phyloP scores from a whole-genome alignment of 2,329 filamentous ascomycete species.

The Massarina eburnea region DNA sequence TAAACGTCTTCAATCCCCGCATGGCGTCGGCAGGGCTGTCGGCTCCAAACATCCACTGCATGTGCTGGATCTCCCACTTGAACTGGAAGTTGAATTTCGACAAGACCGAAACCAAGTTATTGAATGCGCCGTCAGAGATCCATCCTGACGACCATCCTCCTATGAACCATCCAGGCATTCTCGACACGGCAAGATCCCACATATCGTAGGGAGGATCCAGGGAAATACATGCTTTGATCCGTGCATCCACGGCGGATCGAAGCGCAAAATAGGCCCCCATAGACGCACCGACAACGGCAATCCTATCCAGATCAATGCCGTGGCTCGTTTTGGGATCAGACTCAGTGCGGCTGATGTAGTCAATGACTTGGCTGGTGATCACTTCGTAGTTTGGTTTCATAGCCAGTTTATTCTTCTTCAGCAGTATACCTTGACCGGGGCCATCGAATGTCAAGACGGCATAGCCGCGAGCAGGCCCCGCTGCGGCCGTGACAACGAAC shows the following conservation, averaged over 20 bases:
- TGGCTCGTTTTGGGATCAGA: neutral
- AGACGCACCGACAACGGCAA: conserved; percentile 45
- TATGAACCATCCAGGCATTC: conserved; percentile 7
- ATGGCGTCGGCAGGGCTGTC: neutral
- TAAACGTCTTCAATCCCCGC: neutral
- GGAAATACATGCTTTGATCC: conserved; percentile 49
- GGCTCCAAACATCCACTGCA: neutral
- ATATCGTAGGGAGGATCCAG: conserved; percentile 44
- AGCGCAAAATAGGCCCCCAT: conserved; percentile 53
- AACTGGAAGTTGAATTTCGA: neutral
- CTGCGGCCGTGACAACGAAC: conserved; percentile 46
- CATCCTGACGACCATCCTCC: conserved; percentile 6
- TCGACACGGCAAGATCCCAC: conserved; percentile 22
- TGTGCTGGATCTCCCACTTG: neutral
- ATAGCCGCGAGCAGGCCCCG: conserved; percentile 38
- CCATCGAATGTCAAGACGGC: conserved; percentile 51
- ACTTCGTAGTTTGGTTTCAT: conserved; percentile 28
- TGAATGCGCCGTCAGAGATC: neutral
- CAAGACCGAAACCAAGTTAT: neutral
- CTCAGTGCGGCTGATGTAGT: conserved; percentile 12
- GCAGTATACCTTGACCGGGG: conserved; percentile 48
- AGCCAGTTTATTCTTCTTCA: conserved; percentile 19
- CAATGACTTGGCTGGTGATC: conserved; percentile 25
- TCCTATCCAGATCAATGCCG: conserved; percentile 40
- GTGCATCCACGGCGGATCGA: conserved; percentile 44